Evolutionary conservation across 225 moss, liverwort and hornwort genomes (phyloP).

Genomic region (Neckera pumila): DNA sequence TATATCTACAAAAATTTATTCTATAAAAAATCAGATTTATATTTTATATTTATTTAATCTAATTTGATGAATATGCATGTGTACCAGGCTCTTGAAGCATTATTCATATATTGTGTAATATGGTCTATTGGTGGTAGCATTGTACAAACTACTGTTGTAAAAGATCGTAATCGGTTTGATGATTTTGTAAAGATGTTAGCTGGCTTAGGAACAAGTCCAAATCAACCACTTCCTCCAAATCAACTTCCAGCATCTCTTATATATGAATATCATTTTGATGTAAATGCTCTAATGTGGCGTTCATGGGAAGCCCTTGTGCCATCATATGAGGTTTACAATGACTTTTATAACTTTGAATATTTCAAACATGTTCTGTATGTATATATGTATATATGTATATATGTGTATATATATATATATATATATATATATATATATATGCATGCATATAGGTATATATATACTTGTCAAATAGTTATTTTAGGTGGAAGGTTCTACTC

Average conservation of each 20-base stretch:
- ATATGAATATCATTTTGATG: slow-evolving; percentile 67
- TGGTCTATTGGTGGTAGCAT: slow-evolving; percentile 80
- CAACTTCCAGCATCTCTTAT: slow-evolving; percentile 63
- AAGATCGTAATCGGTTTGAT: slow-evolving; percentile 60
- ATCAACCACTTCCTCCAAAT: slow-evolving; percentile 69
- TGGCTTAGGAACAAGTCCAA: slow-evolving; percentile 59
- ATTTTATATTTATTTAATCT: neutral
- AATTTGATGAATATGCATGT: neutral
- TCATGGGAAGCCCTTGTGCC: slow-evolving; percentile 75
- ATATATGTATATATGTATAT: too few species aligned
- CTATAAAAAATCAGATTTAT: too few species aligned
- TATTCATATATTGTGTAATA: slow-evolving; percentile 50
- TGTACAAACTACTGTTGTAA: slow-evolving; percentile 42
- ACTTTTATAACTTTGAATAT: neutral
- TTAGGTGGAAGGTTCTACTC: too few species aligned
- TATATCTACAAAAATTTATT: too few species aligned
- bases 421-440: too few species aligned
- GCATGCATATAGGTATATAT: too few species aligned
- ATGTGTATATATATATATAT: too few species aligned
- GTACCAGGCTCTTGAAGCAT: slow-evolving; percentile 56
- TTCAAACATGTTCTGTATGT: neutral
- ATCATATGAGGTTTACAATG: slow-evolving; percentile 22
- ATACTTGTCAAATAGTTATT: neutral
- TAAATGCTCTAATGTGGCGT: slow-evolving; percentile 52
- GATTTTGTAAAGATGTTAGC: slow-evolving; percentile 55